Evolutionary conservation across 1,139 yeast genomes (phyloP).

Genomic region (Suhomyces anneliseae): DNA sequence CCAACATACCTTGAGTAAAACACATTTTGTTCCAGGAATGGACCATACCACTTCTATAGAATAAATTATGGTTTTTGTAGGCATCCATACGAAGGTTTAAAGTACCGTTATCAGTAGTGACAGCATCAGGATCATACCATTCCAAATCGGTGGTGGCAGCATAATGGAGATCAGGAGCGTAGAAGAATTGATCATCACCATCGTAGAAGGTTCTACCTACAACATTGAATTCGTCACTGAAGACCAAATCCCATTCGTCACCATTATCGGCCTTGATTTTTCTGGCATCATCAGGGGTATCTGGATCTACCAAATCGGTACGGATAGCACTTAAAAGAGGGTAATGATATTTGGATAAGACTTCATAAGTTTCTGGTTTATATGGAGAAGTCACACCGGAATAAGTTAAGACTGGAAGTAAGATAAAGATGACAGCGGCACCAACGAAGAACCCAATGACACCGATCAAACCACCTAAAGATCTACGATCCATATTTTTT

Average conservation of each 20-base stretch:
- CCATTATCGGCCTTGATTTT: conserved; percentile 53
- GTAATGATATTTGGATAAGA: conserved; percentile 58
- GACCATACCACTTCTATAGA: conserved; percentile 81
- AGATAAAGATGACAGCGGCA: conserved; percentile 62
- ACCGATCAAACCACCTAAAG: conserved; percentile 61
- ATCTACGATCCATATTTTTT: conserved; percentile 58
- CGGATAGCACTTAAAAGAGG: conserved; percentile 63
- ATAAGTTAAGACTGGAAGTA: conserved; percentile 73
- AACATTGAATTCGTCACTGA: conserved; percentile 80
- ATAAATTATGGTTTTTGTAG: conserved; percentile 64
- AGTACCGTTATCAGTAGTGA: conserved; percentile 65
- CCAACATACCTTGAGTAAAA: conserved; percentile 73
- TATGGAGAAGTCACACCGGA: conserved; percentile 54
- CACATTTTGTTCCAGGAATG: conserved; percentile 85
- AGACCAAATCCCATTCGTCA: conserved; percentile 66
- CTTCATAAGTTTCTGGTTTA: conserved; percentile 36
- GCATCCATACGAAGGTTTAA: conserved; percentile 71
- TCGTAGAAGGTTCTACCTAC: conserved; percentile 82
- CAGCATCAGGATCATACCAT: conserved; percentile 89
- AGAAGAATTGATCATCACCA: conserved; percentile 84
- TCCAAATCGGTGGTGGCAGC: conserved; percentile 81
- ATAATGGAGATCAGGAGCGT: conserved; percentile 73
- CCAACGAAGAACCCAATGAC: conserved; percentile 56
- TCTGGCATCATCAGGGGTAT: conserved; percentile 63
- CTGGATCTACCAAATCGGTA: conserved; percentile 67